Evolutionary conservation across 768 basidiomycete genomes (phyloP).

Genomic region (Pulveroboletus frians): DNA sequence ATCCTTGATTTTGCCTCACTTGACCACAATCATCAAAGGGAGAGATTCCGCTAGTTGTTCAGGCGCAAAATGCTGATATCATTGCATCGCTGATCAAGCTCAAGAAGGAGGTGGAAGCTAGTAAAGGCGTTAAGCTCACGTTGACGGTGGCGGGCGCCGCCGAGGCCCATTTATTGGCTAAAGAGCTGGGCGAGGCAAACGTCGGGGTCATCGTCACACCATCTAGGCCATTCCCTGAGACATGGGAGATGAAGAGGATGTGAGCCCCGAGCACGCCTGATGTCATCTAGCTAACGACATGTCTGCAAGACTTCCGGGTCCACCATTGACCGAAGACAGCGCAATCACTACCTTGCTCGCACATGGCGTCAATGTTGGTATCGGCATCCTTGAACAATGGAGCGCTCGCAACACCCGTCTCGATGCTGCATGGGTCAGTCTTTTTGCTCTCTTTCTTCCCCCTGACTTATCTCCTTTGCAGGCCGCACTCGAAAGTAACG

Average conservation of each 20-base stretch:
- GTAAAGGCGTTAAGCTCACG: slow-evolving; percentile 39
- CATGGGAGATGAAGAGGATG: slow-evolving; percentile 57
- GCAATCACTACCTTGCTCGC: slow-evolving; percentile 55
- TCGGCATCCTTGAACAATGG: slow-evolving; percentile 66
- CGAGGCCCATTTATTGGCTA: slow-evolving; percentile 70
- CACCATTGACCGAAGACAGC: slow-evolving; percentile 38
- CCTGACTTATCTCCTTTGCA: slow-evolving; percentile 19
- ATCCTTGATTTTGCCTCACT: neutral
- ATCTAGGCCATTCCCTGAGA: slow-evolving; percentile 61
- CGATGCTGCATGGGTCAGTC: slow-evolving; percentile 74
- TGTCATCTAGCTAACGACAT: slow-evolving; percentile 4
- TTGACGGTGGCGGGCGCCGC: slow-evolving; percentile 62
- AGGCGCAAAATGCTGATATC: slow-evolving; percentile 72
- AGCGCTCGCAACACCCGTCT: slow-evolving; percentile 71
- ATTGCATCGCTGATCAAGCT: slow-evolving; percentile 73
- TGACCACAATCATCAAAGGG: slow-evolving; percentile 39
- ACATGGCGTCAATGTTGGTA: slow-evolving; percentile 67
- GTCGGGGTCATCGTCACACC: slow-evolving; percentile 70
- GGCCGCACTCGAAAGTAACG: slow-evolving; percentile 38
- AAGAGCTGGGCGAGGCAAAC: slow-evolving; percentile 59
- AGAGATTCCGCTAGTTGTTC: slow-evolving; percentile 66
- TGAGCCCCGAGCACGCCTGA: slow-evolving; percentile 6
- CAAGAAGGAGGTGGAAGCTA: slow-evolving; percentile 56
- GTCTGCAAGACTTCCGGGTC: slow-evolving; percentile 25
- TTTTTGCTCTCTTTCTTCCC: slow-evolving; percentile 11